These are phyloP conservation scores for Acer campestre DNA, from an alignment of 345 rosid species.

Conservation along the genomic window DNA sequence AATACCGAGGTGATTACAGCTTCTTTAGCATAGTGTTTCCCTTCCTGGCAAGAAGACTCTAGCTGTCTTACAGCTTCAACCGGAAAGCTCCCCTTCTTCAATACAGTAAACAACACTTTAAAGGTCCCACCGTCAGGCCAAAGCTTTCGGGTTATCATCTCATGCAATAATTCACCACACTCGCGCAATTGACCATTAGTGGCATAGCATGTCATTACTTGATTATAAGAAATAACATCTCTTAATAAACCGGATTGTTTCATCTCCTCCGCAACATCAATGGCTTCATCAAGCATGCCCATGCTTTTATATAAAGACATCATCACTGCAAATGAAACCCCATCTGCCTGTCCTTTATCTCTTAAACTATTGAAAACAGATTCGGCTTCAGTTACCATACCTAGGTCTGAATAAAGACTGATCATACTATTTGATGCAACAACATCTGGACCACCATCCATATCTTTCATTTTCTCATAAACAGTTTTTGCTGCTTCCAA, in stretches of 20 bases:
- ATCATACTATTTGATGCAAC: constrained; percentile 82
- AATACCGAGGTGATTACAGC: constrained; percentile 62
- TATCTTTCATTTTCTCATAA: constrained; percentile 64
- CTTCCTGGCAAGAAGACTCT: constrained; percentile 59
- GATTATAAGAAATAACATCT: constrained; percentile 67
- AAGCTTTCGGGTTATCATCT: constrained; percentile 65
- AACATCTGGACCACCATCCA: constrained; percentile 69
- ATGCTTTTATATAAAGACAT: constrained; percentile 76
- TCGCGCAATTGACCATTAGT: constrained; percentile 65
- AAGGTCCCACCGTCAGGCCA: constrained; percentile 67
- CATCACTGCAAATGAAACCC: constrained; percentile 73
- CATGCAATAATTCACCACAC: constrained; percentile 71
- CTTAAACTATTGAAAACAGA: constrained; percentile 54
- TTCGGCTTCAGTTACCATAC: constrained; percentile 75
- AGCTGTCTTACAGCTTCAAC: constrained; percentile 77
- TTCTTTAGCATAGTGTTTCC: constrained; percentile 64
- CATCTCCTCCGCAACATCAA: constrained; percentile 87
- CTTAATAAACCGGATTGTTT: constrained; percentile 60
- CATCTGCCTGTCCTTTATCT: constrained; percentile 66
- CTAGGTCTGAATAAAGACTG: constrained; percentile 76
- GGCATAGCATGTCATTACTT: constrained; percentile 76
- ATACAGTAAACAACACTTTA: constrained; percentile 57
- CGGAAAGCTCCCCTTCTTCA: constrained; percentile 77
- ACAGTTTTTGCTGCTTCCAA: constrained; percentile 66
- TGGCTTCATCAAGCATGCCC: constrained; percentile 86